These are phyloP conservation scores for Boletus sp. DNA, from an alignment of 1,284 basidiomycete species.

Conservation along the genomic window DNA sequence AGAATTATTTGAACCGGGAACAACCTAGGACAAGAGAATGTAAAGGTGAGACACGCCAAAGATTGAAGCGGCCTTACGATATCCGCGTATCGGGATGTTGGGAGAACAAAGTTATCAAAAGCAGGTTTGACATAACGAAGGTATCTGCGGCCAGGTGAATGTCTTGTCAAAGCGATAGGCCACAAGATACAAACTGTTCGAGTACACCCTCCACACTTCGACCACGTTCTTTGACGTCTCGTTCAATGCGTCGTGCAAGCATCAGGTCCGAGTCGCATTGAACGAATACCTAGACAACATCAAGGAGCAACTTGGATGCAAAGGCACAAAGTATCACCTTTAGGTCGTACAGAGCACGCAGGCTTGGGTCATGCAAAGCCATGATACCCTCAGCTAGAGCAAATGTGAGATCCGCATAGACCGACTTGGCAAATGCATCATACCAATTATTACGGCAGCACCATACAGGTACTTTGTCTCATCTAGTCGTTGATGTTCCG, in stretches of 20 bases:
- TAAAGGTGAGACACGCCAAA: background rate
- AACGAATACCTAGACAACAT: slow-evolving; percentile 58
- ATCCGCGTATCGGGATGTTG: slow-evolving; percentile 83
- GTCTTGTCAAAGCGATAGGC: background rate
- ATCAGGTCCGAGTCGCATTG: slow-evolving; percentile 95
- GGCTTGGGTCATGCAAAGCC: slow-evolving; percentile 75
- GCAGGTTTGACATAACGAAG: slow-evolving; percentile 90
- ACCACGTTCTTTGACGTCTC: slow-evolving; percentile 87
- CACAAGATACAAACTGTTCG: slow-evolving; percentile 63
- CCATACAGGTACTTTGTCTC: slow-evolving; percentile 94
- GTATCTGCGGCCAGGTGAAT: slow-evolving; percentile 50
- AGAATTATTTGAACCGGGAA: slow-evolving; percentile 82
- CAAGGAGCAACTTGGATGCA: background rate
- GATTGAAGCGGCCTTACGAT: slow-evolving; percentile 53
- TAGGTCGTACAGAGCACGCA: slow-evolving; percentile 86
- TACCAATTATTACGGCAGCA: slow-evolving; percentile 89
- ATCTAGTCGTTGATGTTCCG: slow-evolving; percentile 80
- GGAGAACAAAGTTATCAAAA: slow-evolving; percentile 93
- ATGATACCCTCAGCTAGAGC: slow-evolving; percentile 84
- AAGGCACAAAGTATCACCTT: slow-evolving; percentile 53
- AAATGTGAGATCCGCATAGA: slow-evolving; percentile 1
- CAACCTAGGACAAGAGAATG: slow-evolving; percentile 56
- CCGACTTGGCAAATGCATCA: slow-evolving; percentile 10
- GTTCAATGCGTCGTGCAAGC: slow-evolving; percentile 87
- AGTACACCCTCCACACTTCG: slow-evolving; percentile 83